Evolutionary conservation across 176 grass and related monocot genomes (phyloP).

Genomic region (Oryza australiensis): DNA sequence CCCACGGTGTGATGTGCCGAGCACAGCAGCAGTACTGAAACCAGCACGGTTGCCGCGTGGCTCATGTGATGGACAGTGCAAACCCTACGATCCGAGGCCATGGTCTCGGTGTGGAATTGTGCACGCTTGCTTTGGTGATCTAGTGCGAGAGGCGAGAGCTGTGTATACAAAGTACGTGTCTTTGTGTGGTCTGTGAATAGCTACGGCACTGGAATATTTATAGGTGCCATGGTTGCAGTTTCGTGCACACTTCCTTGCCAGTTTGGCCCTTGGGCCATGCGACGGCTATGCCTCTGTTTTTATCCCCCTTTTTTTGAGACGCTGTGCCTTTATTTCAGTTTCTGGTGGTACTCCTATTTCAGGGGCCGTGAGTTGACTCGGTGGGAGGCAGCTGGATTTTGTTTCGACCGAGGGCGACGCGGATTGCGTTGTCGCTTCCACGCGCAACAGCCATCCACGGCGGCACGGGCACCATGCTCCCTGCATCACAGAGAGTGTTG

Average conservation of each 20-base stretch:
- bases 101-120: slow-evolving; percentile 15
- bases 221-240: slow-evolving; percentile 25
- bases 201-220: slow-evolving; percentile 17
- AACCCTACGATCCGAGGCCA: slow-evolving; percentile 26
- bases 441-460: neutral
- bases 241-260: slow-evolving; percentile 29
- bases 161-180: neutral
- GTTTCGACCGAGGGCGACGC: slow-evolving; percentile 33
- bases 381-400: slow-evolving; percentile 45
- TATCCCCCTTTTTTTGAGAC: too few species aligned
- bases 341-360: too few species aligned
- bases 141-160: neutral
- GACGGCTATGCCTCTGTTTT: slow-evolving; percentile 4
- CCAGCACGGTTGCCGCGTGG: slow-evolving; percentile 10
- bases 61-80: neutral
- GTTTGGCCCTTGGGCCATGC: neutral
- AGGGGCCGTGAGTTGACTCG: slow-evolving; percentile 33
- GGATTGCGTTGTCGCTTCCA: slow-evolving; percentile 20
- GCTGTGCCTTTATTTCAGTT: too few species aligned
- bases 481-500: too few species aligned
- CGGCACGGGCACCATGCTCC: neutral
- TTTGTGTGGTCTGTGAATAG: slow-evolving; percentile 23
- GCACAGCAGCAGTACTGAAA: slow-evolving; percentile 23
- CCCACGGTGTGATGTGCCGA: slow-evolving; percentile 32
- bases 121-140: neutral